Base-by-base conservation (phyloP, 306 rosid genomes). In the Datisca glomerata region DNA sequence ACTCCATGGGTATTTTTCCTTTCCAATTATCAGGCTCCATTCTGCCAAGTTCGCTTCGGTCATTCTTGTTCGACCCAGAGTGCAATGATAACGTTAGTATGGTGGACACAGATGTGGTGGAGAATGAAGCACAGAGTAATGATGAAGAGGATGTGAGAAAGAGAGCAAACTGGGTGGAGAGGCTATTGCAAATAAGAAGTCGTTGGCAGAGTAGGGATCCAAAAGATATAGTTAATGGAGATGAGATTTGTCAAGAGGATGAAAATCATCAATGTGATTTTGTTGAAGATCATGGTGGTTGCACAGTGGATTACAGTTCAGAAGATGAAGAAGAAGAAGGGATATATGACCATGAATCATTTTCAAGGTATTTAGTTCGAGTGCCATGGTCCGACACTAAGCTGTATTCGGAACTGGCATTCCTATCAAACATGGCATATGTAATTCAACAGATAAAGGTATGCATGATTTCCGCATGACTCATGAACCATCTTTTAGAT, bases 391-490 rank as follows among this genome's bases (percentile, higher is more conserved):
- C 79, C 23, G 84, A 69, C 61, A 80, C 81, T 36, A 66, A 83
- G 59, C 51, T 57, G 3, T 75, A 77, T 66, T 89, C 95, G 47
- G 67, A 77, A 62, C 64, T 80, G 6, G 83, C 95, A 39, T 77
- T 80, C 53, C 66, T 89, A 8, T 49, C 93, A 67, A 84, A 89
- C 78, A 75, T 80, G 80, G 95, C 97, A 13, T 89, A 84, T 43
- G 86, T 61, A 34, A 80, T 89, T 43, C 86, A 78, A 41, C 61
- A 77, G 39, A 77, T 83, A 51, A 70, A 73, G 91, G 93, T 86
- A 62, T 44, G 56, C 28, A 18, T 41, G n/a, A 16, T 48, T 4
- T 40, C 12, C 17, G 35, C 40, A 18, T 29, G 1, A 7, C 33
- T n/a, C 18, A 33, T 2, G 16, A 20, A n/a, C n/a, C n/a, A n/a